These are phyloP conservation scores for Pyricularia pennisetigena DNA, from an alignment of 2,329 filamentous ascomycete species.

Conservation along the genomic window DNA sequence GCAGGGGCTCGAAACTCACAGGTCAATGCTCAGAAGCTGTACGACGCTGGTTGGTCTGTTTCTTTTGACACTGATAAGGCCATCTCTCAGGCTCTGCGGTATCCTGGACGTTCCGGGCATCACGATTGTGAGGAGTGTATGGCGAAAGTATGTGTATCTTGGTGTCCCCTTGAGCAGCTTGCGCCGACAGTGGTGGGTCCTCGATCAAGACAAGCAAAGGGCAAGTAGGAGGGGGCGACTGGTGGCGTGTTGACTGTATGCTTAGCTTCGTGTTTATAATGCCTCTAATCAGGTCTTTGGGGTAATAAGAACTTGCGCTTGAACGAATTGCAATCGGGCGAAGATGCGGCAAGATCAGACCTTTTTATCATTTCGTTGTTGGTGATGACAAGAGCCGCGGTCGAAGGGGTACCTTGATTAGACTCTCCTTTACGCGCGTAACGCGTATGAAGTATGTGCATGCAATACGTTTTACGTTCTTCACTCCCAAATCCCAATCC, in stretches of 20 bases:
- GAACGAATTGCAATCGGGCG: neutral
- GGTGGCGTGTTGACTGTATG: neutral
- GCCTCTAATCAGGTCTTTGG: neutral
- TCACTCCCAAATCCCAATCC: neutral
- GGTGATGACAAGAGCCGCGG: neutral
- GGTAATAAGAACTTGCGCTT: neutral
- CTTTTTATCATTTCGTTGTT: neutral
- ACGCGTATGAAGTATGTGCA: neutral
- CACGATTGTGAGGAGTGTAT: conserved; percentile 11
- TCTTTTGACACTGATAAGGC: conserved; percentile 51
- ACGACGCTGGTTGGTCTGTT: conserved; percentile 44
- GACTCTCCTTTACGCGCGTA: neutral
- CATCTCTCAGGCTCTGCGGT: conserved; percentile 60
- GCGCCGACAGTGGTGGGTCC: too few relatives aligned
- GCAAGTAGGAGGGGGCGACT: neutral
- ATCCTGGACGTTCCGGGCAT: conserved; percentile 62
- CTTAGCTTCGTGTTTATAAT: neutral
- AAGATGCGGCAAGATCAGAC: neutral
- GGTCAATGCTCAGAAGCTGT: conserved; percentile 54
- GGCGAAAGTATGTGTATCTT: neutral
- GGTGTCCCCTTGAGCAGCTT: neutral
- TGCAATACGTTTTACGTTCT: neutral
- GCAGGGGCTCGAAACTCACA: conserved; percentile 39
- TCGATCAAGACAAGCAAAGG: neutral
- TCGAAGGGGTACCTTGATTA: neutral